phyloP scores from a whole-genome alignment of 805 yeast species.

The Candida verbasci region DNA sequence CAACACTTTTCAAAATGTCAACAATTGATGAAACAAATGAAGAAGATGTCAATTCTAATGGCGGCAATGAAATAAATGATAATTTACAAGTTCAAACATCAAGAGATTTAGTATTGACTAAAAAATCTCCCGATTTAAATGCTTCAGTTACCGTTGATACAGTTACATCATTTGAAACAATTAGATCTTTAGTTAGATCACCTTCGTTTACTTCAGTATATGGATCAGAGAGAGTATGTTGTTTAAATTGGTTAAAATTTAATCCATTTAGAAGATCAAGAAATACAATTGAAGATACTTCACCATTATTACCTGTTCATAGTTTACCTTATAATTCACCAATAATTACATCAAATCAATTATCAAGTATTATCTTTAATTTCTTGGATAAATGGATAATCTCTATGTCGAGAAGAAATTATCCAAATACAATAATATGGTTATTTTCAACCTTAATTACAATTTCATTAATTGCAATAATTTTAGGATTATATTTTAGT shows the following conservation, averaged over 20 bases:
- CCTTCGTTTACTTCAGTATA: background rate
- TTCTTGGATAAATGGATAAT: conserved; percentile 7
- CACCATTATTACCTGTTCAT: conserved; percentile 4
- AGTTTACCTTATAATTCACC: conserved; percentile 1
- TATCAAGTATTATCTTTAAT: background rate
- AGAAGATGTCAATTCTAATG: background rate
- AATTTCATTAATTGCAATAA: conserved; percentile 3
- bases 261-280: background rate
- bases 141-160: background rate
- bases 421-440: conserved; percentile 4
- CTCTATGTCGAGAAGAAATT: conserved; percentile 4
- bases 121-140: background rate
- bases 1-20: background rate
- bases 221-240: background rate
- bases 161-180: conserved; percentile 3
- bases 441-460: conserved; percentile 7
- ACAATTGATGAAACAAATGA: background rate
- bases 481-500: conserved; percentile 12
- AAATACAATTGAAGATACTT: background rate
- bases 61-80: background rate
- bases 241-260: background rate
- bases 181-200: conserved; percentile 4
- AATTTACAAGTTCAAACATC: background rate
- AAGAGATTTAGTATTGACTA: background rate
- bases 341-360: background rate